Conservation (phyloP, 1,284 basidiomycete genomes). For the Apiotrichum akiyoshidainum region DNA sequence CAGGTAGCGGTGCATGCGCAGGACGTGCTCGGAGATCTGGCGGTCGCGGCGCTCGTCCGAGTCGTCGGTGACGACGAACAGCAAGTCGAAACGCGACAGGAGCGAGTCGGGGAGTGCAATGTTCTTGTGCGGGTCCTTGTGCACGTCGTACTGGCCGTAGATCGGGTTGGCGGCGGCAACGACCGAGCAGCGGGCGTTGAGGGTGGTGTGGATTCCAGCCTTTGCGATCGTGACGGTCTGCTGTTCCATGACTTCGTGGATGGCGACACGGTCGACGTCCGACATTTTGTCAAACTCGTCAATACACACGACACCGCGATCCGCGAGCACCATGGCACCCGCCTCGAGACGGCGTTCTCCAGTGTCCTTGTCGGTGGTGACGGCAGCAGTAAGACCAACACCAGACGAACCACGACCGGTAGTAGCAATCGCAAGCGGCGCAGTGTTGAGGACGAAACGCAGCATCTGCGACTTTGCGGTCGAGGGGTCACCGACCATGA, state of each 20-base stretch:
- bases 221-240: conserved; percentile 99
- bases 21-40: conserved; percentile 93
- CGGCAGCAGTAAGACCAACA: conserved; percentile 98
- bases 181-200: conserved; percentile 97
- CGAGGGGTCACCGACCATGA: conserved; percentile 98
- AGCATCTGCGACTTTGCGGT: conserved; percentile 97
- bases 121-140: conserved; percentile 98
- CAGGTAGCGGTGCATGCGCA: conserved; percentile 95
- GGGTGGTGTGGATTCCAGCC: conserved; percentile 95
- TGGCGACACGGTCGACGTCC: conserved; percentile 97
- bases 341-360: conserved; percentile 91
- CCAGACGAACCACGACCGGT: conserved; percentile 96
- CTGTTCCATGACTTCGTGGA: conserved; percentile 99
- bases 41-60: conserved; percentile 93
- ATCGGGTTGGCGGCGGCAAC: conserved; percentile 98
- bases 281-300: conserved; percentile 99
- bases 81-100: conserved; percentile 96
- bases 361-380: conserved; percentile 97
- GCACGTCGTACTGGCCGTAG: conserved; percentile 98
- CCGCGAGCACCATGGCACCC: conserved; percentile 99
- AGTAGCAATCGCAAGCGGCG: conserved; percentile 95
- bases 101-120: conserved; percentile 98
- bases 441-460: conserved; percentile 92
- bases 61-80: conserved; percentile 98
- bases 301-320: conserved; percentile 97